Percentiles rank a stretch among this genome's conserved stretches.
Conservation (phyloP, 2,329 filamentous ascomycete genomes). For the Hortaea werneckii region DNA sequence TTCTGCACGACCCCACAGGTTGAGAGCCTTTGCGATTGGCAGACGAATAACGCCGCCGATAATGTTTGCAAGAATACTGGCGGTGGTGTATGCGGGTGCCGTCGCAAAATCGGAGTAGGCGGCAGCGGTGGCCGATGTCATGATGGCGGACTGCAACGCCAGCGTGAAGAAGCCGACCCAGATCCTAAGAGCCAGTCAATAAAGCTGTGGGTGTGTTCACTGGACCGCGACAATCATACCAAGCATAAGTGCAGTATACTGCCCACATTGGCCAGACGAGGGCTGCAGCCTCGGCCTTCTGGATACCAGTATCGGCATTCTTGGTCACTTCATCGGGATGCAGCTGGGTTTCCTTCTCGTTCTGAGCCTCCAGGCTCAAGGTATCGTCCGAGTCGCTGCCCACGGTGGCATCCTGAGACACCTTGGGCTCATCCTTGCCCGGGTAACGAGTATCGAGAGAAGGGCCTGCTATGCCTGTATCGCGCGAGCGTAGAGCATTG, state of each 20-base stretch:
- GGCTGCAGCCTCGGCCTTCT: constrained; percentile 31
- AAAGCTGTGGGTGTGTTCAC: background rate
- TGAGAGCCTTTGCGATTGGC: constrained; percentile 30
- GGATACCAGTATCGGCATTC: constrained; percentile 28
- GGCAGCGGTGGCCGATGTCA: constrained; percentile 27
- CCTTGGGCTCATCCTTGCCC: background rate
- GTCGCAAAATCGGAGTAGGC: constrained; percentile 30
- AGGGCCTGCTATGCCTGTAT: background rate
- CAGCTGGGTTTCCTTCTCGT: constrained; percentile 21
- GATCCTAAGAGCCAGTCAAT: constrained; percentile 24
- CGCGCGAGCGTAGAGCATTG: background rate
- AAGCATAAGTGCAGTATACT: constrained; percentile 29
- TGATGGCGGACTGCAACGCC: constrained; percentile 33
- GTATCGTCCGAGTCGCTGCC: constrained; percentile 5
- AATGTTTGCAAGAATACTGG: constrained; percentile 26
- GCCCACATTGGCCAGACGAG: constrained; percentile 30
- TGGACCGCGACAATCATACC: constrained; percentile 19
- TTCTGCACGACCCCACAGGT: constrained; percentile 32
- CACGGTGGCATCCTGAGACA: background rate
- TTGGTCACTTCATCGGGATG: constrained; percentile 19
- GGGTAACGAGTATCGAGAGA: background rate
- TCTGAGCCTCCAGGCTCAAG: constrained; percentile 21
- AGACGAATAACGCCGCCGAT: constrained; percentile 29
- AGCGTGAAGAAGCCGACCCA: constrained; percentile 42
- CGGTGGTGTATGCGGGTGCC: constrained; percentile 27